Conservation (phyloP, 164 flowering plant species). For the Stephania japonica region DNA sequence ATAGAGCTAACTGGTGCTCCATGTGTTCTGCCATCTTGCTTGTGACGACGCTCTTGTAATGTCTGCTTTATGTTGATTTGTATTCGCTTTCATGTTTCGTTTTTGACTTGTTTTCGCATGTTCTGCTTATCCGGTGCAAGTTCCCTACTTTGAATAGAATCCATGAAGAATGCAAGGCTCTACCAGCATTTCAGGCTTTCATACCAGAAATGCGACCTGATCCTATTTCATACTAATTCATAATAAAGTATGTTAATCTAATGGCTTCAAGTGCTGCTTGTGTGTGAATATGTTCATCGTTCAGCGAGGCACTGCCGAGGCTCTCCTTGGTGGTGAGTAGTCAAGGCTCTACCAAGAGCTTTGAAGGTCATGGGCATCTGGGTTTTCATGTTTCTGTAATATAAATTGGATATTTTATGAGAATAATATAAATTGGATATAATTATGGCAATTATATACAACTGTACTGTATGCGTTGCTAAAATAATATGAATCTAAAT, state of each 20-base stretch:
- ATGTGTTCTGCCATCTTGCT: background rate
- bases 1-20: background rate
- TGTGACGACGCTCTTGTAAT: background rate
- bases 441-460: too few species aligned
- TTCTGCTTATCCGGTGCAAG: constrained; percentile 32
- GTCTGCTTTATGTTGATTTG: background rate
- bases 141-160: constrained; percentile 44
- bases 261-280: too few species aligned
- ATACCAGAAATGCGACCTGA: constrained; percentile 60
- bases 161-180: constrained; percentile 36
- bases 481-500: too few species aligned
- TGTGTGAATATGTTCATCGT: too few species aligned
- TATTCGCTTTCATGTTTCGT: background rate
- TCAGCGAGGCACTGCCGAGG: too few species aligned
- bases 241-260: background rate
- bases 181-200: constrained; percentile 53
- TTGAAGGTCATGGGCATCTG: too few species aligned
- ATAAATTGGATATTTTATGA: too few species aligned
- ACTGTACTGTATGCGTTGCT: too few species aligned
- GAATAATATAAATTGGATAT: too few species aligned
- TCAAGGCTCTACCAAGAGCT: too few species aligned
- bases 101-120: background rate
- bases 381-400: too few species aligned
- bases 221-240: constrained; percentile 26
- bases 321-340: too few species aligned